Evolutionary conservation across 352 stramenopile genomes (phyloP).

Genomic region (Phytophthora rubi): DNA sequence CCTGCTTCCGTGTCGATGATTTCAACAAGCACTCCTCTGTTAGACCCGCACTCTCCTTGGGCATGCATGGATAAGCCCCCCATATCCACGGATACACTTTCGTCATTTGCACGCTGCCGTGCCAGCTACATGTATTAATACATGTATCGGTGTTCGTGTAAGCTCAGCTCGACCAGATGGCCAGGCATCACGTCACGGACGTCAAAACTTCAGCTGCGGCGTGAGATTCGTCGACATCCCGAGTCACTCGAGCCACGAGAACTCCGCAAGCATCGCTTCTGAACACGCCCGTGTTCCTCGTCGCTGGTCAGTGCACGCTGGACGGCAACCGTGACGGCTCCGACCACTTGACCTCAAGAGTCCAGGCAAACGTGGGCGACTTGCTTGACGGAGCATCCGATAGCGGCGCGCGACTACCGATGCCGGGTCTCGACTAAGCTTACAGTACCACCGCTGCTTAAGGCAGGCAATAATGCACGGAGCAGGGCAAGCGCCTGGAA

Average conservation of each 20-base stretch:
- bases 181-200: background rate
- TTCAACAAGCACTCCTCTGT: slow-evolving; percentile 1
- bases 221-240: background rate
- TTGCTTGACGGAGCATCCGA: slow-evolving; percentile 3
- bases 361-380: background rate
- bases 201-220: background rate
- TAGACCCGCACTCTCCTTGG: background rate
- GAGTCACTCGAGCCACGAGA: background rate
- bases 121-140: background rate
- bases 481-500: background rate
- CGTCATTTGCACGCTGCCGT: background rate
- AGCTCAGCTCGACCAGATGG: background rate
- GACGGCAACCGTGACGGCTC: background rate
- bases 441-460: too few species aligned
- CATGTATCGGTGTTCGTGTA: background rate
- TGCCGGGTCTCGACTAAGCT: slow-evolving; percentile 7
- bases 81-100: background rate
- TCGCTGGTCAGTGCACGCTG: background rate
- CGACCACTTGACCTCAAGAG: slow-evolving; percentile 28
- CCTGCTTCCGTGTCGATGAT: too few species aligned
- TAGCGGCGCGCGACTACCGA: slow-evolving; percentile 3
- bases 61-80: background rate
- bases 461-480: too few species aligned
- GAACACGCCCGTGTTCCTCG: background rate
- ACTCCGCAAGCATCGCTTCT: background rate